Conservation (phyloP, 768 basidiomycete species). For the Crassisporium funariophilum region DNA sequence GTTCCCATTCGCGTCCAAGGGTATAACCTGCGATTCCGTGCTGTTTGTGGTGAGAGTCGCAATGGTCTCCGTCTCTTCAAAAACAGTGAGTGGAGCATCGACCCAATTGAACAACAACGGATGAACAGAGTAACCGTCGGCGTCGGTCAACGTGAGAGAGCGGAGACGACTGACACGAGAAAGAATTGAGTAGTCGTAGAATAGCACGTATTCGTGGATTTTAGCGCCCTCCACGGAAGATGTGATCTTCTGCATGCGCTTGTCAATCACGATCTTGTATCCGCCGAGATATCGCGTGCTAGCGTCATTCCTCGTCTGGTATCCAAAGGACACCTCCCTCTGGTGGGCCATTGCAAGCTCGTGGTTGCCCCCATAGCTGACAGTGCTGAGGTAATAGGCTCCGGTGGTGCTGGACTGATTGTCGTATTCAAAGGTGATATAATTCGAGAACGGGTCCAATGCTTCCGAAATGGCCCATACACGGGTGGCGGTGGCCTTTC, state of each 20-base stretch:
- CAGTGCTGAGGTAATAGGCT: neutral
- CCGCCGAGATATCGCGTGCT: neutral
- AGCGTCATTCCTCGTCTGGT: neutral
- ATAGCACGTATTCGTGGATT: neutral
- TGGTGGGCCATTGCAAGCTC: neutral
- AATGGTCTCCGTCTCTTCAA: neutral
- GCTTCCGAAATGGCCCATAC: constrained; percentile 4
- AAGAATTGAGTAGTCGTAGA: neutral
- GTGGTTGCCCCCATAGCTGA: constrained; percentile 3
- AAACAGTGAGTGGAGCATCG: too few relatives aligned
- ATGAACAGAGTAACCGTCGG: neutral
- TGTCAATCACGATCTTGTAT: neutral
- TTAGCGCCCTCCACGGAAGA: neutral
- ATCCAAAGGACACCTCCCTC: neutral
- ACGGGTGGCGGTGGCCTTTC: neutral
- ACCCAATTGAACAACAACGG: constrained; percentile 1
- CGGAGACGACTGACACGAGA: neutral
- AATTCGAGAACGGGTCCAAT: neutral
- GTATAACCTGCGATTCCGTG: neutral
- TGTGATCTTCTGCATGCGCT: neutral
- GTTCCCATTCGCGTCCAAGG: neutral
- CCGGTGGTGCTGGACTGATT: neutral
- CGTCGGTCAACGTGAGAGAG: neutral
- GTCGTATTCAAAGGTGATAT: neutral
- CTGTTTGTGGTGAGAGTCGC: neutral